Base-by-base conservation (phyloP, 139 green algal species). In the Micractinium conductrix region DNA sequence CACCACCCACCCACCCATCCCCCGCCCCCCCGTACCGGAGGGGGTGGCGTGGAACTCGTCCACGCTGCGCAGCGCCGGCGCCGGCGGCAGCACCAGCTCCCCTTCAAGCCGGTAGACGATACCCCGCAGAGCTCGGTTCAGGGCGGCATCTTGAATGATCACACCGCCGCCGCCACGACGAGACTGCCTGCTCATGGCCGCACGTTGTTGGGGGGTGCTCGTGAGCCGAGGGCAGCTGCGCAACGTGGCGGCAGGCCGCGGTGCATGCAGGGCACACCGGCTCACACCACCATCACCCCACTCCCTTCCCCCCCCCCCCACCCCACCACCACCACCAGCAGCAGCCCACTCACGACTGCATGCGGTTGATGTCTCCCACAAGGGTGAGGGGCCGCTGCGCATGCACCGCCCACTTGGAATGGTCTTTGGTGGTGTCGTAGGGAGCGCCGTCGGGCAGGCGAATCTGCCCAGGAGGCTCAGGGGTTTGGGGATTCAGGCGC, bases 341-440 rank as follows among this genome's bases (percentile, higher is more conserved):
- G n/a, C 30, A 40, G 28, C 63, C 63, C 48, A n/a, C 76, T 43
- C 76, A 82, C 76, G 43, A 45, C 30, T 53, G 43, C 0, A 58
- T 82, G 76, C 76, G 76, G 58, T 82, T 82, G 21, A 82, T 37
- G 55, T 82, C 76, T 33, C 76, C 76, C 1, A 82, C n/a, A 9
- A 82, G 33, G 38, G 58, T 58, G 26, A 82, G 76, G 10, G 37
- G 37, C 37, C 14, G 21, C 38, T 82, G 58, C 9, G 33, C 22
- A 28, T 71, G 76, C 55, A 82, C 58, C 26, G 26, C 76, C 76
- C 76, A 82, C 76, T 82, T 82, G 38, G 55, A 30, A 24, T 82
- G 76, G 40, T 82, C 76, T 8, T 55, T 53, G 38, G 38, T 40
- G 1, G 76, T 82, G 19, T 53, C 10, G 38, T 82, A 53, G 1